Evolutionary conservation across 768 basidiomycete genomes (phyloP), one percentile per base, ranked within the genome.

Genomic region (Amanita phalloides): DNA sequence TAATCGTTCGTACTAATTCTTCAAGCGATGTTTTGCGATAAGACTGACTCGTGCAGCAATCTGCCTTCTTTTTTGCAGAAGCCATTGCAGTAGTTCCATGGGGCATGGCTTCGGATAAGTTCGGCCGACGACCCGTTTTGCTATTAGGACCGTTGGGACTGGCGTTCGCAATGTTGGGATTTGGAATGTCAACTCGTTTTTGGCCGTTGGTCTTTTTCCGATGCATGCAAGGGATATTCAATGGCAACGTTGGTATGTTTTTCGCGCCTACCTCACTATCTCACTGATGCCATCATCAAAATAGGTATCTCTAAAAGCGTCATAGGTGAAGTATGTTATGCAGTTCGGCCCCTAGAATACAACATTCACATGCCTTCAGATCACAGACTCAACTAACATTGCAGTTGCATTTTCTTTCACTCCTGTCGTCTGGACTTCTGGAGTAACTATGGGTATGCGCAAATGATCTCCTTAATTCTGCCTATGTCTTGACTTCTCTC

Each of bases 51-150:
- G 35, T 45, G 26, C 51, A 75, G 73, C 70, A 72, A 62, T 75
- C 73, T 6, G 59, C 63, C 0, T 75, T 74, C 60, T 75, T 72
- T 58, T 59, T 71, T 26, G 63, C 72, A 10, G 72, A 77, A 60
- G 66, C 66, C 20, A 30, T 69, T 4, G 69, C 69, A 6, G 71
- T 73, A 14, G 62, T 75, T n/a, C 64, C 65, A 23, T 77, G 74
- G 74, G 71, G 73, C 4, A 62, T 68, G 52, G 57, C 69, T 14
- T 72, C 75, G 2, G 75, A 76, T 55, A 60, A 62, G 21, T 55
- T 70, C 50, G 76, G 75, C 3, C 64, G 75, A 20, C 60, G 67
- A 45, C 74, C 75, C 14, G 59, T 76, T 3, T 57, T 78, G 20
- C 60, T 77, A 3, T 54, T 71, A n/a, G 75, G 71, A 0, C 70